Percentiles rank a stretch among this genome's conserved stretches.
Conservation (phyloP, 768 basidiomycete species). For the Rhizopogon vinicolor region DNA sequence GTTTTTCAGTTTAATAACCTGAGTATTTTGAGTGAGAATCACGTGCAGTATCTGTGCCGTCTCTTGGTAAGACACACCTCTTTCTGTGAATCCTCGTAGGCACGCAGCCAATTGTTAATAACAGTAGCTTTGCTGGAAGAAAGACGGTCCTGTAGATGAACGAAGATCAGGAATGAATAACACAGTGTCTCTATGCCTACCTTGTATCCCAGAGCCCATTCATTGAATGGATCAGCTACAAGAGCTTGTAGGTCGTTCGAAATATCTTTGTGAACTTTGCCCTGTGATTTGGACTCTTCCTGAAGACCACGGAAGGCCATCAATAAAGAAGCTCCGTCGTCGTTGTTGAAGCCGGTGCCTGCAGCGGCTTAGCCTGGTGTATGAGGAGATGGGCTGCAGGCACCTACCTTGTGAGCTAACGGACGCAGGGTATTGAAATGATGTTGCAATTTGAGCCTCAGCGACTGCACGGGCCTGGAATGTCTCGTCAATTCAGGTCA, state of each 20-base stretch:
- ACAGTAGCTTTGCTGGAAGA: conserved; percentile 51
- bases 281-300: conserved; percentile 65
- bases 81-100: conserved; percentile 64
- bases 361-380: conserved; percentile 7
- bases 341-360: conserved; percentile 68
- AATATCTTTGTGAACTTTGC: conserved; percentile 66
- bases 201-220: conserved; percentile 76
- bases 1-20: conserved; percentile 65
- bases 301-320: conserved; percentile 80
- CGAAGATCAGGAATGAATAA: background rate
- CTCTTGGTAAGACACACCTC: conserved; percentile 39
- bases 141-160: conserved; percentile 50
- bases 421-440: conserved; percentile 48
- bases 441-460: conserved; percentile 59
- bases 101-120: conserved; percentile 61
- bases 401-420: conserved; percentile 46
- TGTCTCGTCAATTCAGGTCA: conserved; percentile 7
- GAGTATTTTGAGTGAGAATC: background rate
- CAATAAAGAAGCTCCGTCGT: conserved; percentile 80
- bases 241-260: conserved; percentile 71
- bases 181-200: conserved; percentile 27
- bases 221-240: conserved; percentile 76
- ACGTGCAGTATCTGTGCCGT: background rate
- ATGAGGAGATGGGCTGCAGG: conserved; percentile 7
- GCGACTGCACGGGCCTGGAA: conserved; percentile 66